These are phyloP conservation scores for Scedosporium dehoogii DNA, from an alignment of 2,329 filamentous ascomycete species.

Conservation along the genomic window DNA sequence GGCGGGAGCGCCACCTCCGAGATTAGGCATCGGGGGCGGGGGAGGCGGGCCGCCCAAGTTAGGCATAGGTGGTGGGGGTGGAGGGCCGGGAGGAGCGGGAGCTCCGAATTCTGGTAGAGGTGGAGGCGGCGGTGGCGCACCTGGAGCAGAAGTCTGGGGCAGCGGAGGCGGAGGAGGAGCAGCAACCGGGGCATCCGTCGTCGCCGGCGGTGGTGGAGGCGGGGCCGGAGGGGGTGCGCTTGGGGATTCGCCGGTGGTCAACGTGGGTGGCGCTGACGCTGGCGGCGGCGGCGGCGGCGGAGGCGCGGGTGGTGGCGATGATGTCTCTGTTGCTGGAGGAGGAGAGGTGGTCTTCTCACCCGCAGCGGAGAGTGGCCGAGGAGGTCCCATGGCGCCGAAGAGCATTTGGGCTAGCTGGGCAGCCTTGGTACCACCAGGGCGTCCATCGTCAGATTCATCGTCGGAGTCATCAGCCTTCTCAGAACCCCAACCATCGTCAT, in stretches of 20 bases:
- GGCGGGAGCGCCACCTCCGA: slow-evolving; percentile 22
- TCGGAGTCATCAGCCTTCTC: slow-evolving; percentile 51
- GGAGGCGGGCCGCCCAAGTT: slow-evolving; percentile 23
- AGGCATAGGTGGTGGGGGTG: slow-evolving; percentile 25
- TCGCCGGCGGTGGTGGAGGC: slow-evolving; percentile 15
- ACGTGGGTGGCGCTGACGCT: slow-evolving; percentile 16
- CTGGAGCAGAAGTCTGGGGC: slow-evolving; percentile 20
- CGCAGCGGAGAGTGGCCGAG: slow-evolving; percentile 74
- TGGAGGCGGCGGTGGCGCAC: slow-evolving; percentile 21
- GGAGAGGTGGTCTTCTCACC: slow-evolving; percentile 52
- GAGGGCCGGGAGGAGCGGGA: slow-evolving; percentile 19
- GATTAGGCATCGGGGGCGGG: slow-evolving; percentile 13
- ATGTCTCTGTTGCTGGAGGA: slow-evolving; percentile 22
- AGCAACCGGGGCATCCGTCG: slow-evolving; percentile 24
- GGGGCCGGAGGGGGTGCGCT: slow-evolving; percentile 23
- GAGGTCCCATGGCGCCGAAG: slow-evolving; percentile 94
- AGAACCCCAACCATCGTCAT: slow-evolving; percentile 82
- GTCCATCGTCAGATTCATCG: slow-evolving; percentile 67
- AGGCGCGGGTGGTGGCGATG: slow-evolving; percentile 28
- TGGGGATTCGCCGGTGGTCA: slow-evolving; percentile 21
- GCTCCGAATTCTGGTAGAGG: slow-evolving; percentile 23
- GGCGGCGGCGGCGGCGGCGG: slow-evolving; percentile 28
- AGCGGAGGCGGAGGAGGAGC: slow-evolving; percentile 16
- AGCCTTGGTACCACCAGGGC: slow-evolving; percentile 70
- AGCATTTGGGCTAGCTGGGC: slow-evolving; percentile 90